phyloP scores from a whole-genome alignment of 1,284 basidiomycete species.

The Cutaneotrichosporon spelunceum region DNA sequence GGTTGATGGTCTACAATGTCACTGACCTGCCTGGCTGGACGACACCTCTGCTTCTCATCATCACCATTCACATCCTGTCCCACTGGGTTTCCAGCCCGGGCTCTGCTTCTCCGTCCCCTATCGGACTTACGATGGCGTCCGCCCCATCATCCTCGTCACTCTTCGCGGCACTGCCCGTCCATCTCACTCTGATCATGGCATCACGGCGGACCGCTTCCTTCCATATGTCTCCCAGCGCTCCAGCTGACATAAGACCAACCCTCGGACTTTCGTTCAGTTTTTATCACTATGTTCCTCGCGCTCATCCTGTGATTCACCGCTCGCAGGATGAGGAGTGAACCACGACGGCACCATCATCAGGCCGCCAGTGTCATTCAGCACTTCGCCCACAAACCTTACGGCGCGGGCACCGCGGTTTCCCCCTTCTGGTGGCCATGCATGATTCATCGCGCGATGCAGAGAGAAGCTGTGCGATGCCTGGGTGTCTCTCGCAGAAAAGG shows the following conservation, averaged over 20 bases:
- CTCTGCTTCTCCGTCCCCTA: background rate
- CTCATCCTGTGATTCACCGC: conserved; percentile 23
- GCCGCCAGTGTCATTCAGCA: conserved; percentile 2
- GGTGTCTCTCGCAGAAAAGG: conserved; percentile 16
- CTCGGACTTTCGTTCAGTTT: conserved; percentile 18
- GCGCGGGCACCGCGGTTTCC: conserved; percentile 8
- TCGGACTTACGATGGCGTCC: background rate
- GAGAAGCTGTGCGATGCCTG: conserved; percentile 19
- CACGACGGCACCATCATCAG: conserved; percentile 7
- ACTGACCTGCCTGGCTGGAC: too few relatives aligned
- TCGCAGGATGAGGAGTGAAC: conserved; percentile 18
- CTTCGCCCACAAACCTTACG: background rate
- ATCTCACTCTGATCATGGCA: conserved; percentile 22
- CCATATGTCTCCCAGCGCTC: background rate
- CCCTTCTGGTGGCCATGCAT: conserved; percentile 23
- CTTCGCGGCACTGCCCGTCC: conserved; percentile 17
- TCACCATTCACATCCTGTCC: too few relatives aligned
- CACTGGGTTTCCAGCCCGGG: too few relatives aligned
- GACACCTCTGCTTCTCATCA: too few relatives aligned
- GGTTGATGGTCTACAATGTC: background rate
- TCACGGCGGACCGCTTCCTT: conserved; percentile 18
- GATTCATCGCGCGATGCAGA: conserved; percentile 23
- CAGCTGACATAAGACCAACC: conserved; percentile 4
- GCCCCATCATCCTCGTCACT: conserved; percentile 9
- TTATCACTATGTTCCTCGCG: conserved; percentile 23